These are phyloP conservation scores for Nephelium lappaceum DNA, from an alignment of 345 rosid genomes.

Conservation along the genomic window DNA sequence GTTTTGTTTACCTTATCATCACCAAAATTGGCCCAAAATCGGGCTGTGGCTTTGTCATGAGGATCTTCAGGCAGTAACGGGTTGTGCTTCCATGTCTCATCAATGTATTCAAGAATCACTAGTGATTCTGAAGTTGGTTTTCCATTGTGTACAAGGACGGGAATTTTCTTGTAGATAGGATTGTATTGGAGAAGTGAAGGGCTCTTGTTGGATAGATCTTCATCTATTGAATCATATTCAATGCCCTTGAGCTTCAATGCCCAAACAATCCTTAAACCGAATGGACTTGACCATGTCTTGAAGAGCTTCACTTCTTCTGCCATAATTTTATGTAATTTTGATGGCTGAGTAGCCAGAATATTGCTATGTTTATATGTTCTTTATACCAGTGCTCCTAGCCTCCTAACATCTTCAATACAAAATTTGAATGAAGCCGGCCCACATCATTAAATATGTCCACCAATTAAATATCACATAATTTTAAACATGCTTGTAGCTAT, in stretches of 20 bases:
- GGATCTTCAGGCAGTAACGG: slow-evolving; percentile 36
- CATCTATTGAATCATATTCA: slow-evolving; percentile 30
- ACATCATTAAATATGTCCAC: too few species aligned
- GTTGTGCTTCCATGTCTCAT: slow-evolving; percentile 33
- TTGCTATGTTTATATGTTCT: too few species aligned
- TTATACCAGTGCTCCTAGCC: too few species aligned
- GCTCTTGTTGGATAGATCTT: slow-evolving; percentile 37
- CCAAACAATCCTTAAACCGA: slow-evolving; percentile 34
- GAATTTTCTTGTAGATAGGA: too few species aligned
- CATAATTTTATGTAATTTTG: not conserved
- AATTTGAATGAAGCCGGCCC: too few species aligned
- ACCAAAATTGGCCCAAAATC: slow-evolving; percentile 34
- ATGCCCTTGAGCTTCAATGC: slow-evolving; percentile 38
- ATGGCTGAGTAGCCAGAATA: not conserved
- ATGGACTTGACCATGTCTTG: slow-evolving; percentile 43
- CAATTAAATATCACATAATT: too few species aligned
- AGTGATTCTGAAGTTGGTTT: too few species aligned
- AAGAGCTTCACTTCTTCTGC: slow-evolving; percentile 38
- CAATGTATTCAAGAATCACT: slow-evolving; percentile 28
- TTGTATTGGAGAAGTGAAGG: not conserved
- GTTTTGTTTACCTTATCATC: slow-evolving; percentile 30
- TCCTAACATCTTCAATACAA: too few species aligned
- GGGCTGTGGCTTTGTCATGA: slow-evolving; percentile 19
- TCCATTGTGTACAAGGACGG: too few species aligned
- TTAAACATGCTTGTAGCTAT: too few species aligned